Evolutionary conservation across 2,329 filamentous ascomycete species (phyloP), one percentile per base, ranked within the genome.

Genomic region (Sporothrix sp.): DNA sequence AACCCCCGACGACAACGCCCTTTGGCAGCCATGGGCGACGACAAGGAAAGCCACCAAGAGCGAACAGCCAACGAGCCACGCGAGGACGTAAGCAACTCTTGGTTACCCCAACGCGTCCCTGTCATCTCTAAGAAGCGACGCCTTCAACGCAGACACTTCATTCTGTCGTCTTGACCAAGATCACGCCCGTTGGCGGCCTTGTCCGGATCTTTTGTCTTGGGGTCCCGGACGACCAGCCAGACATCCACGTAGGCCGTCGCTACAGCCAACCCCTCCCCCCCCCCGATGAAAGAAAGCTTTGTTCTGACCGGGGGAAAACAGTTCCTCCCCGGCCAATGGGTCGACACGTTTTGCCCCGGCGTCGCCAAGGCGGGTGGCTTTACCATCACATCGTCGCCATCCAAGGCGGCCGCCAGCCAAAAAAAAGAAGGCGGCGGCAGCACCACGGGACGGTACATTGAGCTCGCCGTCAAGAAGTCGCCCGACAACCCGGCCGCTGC

Each of bases 261-360:
- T 11, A 2, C 14, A 37, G 36, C 23, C 57, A 58, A 49, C 61
- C 1, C 63, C 51, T 54, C 60, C 53, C 62, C 67, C 10, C 38
- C 18, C 13, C 16, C 5, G 7, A 20, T 38, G 9, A 44, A 8
- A 21, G 7, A 7, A 23, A n/a, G n/a, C n/a, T n/a, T n/a, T n/a
- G n/a, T n/a, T n/a, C n/a, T n/a, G n/a, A n/a, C n/a, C n/a, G n/a
- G n/a, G n/a, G n/a, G n/a, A n/a, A n/a, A n/a, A n/a, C 65, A 85
- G 74, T 94, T 93, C 66, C 73, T 81, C 6, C 80, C 89, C 5
- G 89, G 89, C 49, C 89, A 95, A 71, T 95, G 88, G 87, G 75
- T 95, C 51, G 89, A 95, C 63, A 82, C 88, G 7, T 83, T 85
- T 63, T 76, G 88, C 48, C 87, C 89, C 1, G 71, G 70, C 33